phyloP scores from a whole-genome alignment of 2,329 filamentous ascomycete species.

The Cladosporium colombiae region DNA sequence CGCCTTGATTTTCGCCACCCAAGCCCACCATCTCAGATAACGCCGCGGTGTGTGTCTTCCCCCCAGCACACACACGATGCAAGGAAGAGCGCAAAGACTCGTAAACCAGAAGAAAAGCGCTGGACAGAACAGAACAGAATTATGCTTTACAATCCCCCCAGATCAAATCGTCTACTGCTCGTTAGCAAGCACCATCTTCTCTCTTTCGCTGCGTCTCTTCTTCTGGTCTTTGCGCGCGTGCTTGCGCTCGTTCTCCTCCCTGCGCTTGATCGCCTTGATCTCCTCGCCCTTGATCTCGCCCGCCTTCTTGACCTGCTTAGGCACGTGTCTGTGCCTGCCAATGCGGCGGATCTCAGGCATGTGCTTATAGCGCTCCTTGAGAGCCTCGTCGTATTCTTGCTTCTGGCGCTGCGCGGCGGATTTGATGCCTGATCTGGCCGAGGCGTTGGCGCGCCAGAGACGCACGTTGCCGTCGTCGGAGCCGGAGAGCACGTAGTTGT shows the following conservation, averaged over 20 bases:
- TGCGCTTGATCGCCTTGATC: slow-evolving; percentile 80
- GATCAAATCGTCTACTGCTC: slow-evolving; percentile 51
- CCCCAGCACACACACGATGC: background rate
- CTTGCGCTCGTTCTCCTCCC: slow-evolving; percentile 90
- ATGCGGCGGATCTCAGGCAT: slow-evolving; percentile 97
- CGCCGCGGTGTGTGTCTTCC: background rate
- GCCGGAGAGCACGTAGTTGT: slow-evolving; percentile 84
- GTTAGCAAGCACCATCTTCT: slow-evolving; percentile 83
- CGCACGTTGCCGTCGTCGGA: slow-evolving; percentile 91
- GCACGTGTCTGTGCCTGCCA: slow-evolving; percentile 84
- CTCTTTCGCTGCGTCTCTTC: slow-evolving; percentile 74
- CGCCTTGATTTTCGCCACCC: background rate
- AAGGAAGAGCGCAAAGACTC: background rate
- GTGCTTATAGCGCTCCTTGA: slow-evolving; percentile 82
- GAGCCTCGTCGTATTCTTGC: slow-evolving; percentile 85
- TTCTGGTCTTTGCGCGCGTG: slow-evolving; percentile 82
- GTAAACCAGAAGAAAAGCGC: background rate
- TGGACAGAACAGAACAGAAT: background rate
- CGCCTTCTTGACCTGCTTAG: slow-evolving; percentile 93
- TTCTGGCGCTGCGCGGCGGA: slow-evolving; percentile 81
- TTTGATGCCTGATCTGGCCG: slow-evolving; percentile 80
- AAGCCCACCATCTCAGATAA: slow-evolving; percentile 2
- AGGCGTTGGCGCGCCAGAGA: slow-evolving; percentile 86
- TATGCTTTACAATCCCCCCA: slow-evolving; percentile 1
- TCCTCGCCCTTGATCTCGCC: slow-evolving; percentile 92